These are phyloP conservation scores for Trichocomaceae sp. DNA, from an alignment of 2,329 filamentous ascomycete genomes.

Conservation along the genomic window DNA sequence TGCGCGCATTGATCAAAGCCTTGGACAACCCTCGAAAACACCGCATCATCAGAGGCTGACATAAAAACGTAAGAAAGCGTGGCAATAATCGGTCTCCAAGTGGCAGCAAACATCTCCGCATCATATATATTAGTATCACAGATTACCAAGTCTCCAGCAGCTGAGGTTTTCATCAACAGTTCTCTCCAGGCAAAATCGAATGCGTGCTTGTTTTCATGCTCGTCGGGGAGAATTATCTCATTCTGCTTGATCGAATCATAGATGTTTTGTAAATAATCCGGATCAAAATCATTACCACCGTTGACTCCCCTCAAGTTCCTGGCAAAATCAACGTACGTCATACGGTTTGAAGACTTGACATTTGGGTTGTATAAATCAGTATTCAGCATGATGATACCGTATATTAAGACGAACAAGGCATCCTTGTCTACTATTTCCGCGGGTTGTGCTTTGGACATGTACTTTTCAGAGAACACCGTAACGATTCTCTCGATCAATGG, in stretches of 20 bases:
- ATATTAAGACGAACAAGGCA: conserved; percentile 81
- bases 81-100: conserved; percentile 90
- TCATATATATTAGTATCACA: conserved; percentile 94
- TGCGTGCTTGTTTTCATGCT: conserved; percentile 92
- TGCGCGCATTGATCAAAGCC: conserved; percentile 95
- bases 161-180: conserved; percentile 74
- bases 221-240: conserved; percentile 94
- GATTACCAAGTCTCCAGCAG: conserved; percentile 64
- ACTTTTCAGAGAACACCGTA: conserved; percentile 78
- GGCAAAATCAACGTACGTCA: conserved; percentile 76
- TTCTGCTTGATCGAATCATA: conserved; percentile 86
- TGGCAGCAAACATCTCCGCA: conserved; percentile 93
- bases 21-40: conserved; percentile 86
- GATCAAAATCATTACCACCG: conserved; percentile 72
- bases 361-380: conserved; percentile 97
- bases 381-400: conserved; percentile 96
- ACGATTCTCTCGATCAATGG: conserved; percentile 89
- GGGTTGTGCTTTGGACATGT: conserved; percentile 62
- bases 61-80: conserved; percentile 98
- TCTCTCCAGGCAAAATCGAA: conserved; percentile 99
- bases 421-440: conserved; percentile 78
- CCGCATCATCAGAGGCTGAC: conserved; percentile 93
- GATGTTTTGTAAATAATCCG: conserved; percentile 76
- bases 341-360: conserved; percentile 65
- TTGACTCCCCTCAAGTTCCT: conserved; percentile 90